Conservation (phyloP, 805 yeast species). For the Priceomyces medius region DNA sequence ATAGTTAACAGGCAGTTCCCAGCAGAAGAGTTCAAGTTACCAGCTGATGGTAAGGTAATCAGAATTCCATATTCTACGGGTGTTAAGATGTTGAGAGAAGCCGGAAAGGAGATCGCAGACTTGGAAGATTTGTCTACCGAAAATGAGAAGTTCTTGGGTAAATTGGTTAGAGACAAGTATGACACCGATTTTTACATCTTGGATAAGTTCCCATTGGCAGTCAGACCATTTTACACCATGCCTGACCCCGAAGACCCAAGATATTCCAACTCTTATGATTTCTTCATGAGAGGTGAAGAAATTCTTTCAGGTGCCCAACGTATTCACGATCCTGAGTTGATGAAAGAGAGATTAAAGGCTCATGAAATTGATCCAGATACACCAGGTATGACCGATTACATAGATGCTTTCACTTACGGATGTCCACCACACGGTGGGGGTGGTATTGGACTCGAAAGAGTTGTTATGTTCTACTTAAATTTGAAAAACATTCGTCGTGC, state of each 20-base stretch:
- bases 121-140: constrained; percentile 91
- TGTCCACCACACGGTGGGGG: constrained; percentile 99
- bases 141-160: constrained; percentile 91
- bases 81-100: constrained; percentile 77
- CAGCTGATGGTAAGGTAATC: constrained; percentile 92
- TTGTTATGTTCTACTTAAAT: constrained; percentile 96
- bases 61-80: constrained; percentile 89
- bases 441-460: constrained; percentile 99
- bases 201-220: constrained; percentile 96
- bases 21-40: constrained; percentile 94
- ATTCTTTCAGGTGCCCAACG: constrained; percentile 99
- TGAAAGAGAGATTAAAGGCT: constrained; percentile 74
- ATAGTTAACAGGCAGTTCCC: constrained; percentile 93
- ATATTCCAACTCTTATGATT: constrained; percentile 96
- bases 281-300: constrained; percentile 99
- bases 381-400: constrained; percentile 86
- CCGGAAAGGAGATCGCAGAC: constrained; percentile 83
- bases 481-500: constrained; percentile 98
- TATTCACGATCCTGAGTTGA: constrained; percentile 86
- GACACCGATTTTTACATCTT: constrained; percentile 97
- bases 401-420: constrained; percentile 89
- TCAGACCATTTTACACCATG: constrained; percentile 99
- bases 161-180: constrained; percentile 86
- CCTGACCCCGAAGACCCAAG: constrained; percentile 91
- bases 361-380: constrained; percentile 79